phyloP scores from a whole-genome alignment of 352 stramenopile species.

The Peronospora destructor region DNA sequence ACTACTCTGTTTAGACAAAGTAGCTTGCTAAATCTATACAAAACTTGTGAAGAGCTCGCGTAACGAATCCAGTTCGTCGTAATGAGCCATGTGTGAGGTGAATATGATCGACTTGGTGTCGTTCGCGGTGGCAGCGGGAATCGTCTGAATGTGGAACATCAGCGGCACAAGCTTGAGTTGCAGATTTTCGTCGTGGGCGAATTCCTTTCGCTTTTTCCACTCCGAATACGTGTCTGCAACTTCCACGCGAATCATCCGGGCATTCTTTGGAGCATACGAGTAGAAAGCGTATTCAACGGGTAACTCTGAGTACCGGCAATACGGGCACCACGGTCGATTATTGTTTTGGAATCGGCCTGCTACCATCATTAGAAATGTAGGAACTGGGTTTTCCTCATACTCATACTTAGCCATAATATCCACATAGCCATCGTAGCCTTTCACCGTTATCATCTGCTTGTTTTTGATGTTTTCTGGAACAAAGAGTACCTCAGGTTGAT shows the following conservation, averaged over 20 bases:
- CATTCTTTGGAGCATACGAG: slow-evolving; percentile 47
- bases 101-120: slow-evolving; percentile 29
- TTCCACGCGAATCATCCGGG: slow-evolving; percentile 56
- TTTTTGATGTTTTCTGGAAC: slow-evolving; percentile 16
- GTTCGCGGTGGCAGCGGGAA: slow-evolving; percentile 12
- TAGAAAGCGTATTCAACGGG: slow-evolving; percentile 70
- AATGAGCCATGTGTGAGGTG: slow-evolving; percentile 39
- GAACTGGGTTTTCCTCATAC: slow-evolving; percentile 24
- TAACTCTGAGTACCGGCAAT: slow-evolving; percentile 71
- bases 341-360: slow-evolving; percentile 58
- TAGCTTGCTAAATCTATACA: slow-evolving; percentile 12
- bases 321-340: slow-evolving; percentile 74
- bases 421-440: slow-evolving; percentile 31
- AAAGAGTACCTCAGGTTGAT: slow-evolving; percentile 25
- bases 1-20: slow-evolving; percentile 5
- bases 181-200: slow-evolving; percentile 47
- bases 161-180: slow-evolving; percentile 46
- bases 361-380: slow-evolving; percentile 66
- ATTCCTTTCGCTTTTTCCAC: slow-evolving; percentile 57
- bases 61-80: slow-evolving; percentile 42
- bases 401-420: slow-evolving; percentile 32
- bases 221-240: slow-evolving; percentile 52
- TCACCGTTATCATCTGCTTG: slow-evolving; percentile 33
- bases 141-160: slow-evolving; percentile 35
- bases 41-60: slow-evolving; percentile 33